Evolutionary conservation across 208 protist genomes (phyloP), one percentile per base, ranked within the genome.

Genomic region (Trypanosoma theileri): DNA sequence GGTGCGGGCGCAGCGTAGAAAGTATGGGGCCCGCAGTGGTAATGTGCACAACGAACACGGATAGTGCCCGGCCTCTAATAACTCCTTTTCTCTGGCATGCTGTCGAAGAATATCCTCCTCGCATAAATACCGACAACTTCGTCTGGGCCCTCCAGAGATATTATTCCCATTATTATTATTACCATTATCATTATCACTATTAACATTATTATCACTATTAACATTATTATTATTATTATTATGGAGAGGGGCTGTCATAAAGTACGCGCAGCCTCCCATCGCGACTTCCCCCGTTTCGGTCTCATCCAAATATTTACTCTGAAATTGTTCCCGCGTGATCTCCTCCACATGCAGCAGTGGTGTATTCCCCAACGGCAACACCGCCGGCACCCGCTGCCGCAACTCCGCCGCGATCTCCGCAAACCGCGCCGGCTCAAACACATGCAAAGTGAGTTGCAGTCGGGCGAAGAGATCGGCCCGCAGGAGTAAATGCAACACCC

Each of bases 11-110:
- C 90, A 93, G 72, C 89, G 84, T 46, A 84, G 50, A 46, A 91
- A 66, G 58, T 77, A 84, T 11, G 82, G 86, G 12, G 75, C 55
- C 8, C 46, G 71, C 56, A 95, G 74, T 28, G 87, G 87, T 56
- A 95, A 63, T 40, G 77, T 76, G 56, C 90, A 95, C 6, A 95
- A 70, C 12, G 81, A 83, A 71, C 90, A 95, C 0, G 87, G 78
- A 7, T 84, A 84, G 24, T 79, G 61, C 14, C 77, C 75, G 24
- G 61, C 56, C 24, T 81, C 74, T 16, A 90, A 48, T 46, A 77
- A 67, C 31, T 44, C 48, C 59, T 76, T 64, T 61, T 84, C 85
- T 26, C 71, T 60, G 14, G 57, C 62, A 65, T 91, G 79, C 16
- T 77, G 80, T 12, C 69, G 75, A 26, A 87, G 56, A 59, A 83